A percentile compares a stretch with the other conserved stretches of the same genome.
These are phyloP conservation scores for Coix lacrymajobi DNA, from an alignment of 176 grass and related monocot genomes.

Conservation along the genomic window DNA sequence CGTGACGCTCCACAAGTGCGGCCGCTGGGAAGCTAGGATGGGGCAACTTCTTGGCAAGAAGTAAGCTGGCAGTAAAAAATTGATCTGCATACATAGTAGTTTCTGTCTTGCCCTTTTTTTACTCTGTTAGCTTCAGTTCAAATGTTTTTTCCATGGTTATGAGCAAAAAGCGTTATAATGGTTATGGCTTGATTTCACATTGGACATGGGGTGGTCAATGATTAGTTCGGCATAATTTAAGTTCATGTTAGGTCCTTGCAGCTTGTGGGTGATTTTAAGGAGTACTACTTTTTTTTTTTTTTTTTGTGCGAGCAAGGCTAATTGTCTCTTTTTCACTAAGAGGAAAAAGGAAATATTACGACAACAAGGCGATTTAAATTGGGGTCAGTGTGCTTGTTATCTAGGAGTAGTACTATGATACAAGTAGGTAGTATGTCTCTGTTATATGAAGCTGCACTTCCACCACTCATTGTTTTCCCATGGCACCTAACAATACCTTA, in stretches of 20 bases:
- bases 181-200: neutral
- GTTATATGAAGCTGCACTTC: constrained; percentile 2
- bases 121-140: neutral
- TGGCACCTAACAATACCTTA: neutral
- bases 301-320: too few relatives aligned
- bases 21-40: constrained; percentile 97
- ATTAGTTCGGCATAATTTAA: neutral
- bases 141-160: neutral
- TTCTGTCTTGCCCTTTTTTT: neutral
- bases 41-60: constrained; percentile 98
- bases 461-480: neutral
- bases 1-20: constrained; percentile 95
- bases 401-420: neutral
- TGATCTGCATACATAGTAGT: neutral
- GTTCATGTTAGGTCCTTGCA: neutral
- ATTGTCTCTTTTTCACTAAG: too few relatives aligned
- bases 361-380: neutral
- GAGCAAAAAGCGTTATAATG: neutral
- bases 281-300: too few relatives aligned
- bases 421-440: neutral
- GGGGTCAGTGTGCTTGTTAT: neutral
- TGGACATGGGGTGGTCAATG: neutral
- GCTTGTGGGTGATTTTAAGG: neutral
- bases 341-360: too few relatives aligned
- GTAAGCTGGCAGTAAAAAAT: constrained; percentile 29